Percentiles rank a stretch among this genome's conserved stretches.
Evolutionary conservation across 192 early-diverging fungal species (phyloP).

Genomic region (Coemansia sp.): DNA sequence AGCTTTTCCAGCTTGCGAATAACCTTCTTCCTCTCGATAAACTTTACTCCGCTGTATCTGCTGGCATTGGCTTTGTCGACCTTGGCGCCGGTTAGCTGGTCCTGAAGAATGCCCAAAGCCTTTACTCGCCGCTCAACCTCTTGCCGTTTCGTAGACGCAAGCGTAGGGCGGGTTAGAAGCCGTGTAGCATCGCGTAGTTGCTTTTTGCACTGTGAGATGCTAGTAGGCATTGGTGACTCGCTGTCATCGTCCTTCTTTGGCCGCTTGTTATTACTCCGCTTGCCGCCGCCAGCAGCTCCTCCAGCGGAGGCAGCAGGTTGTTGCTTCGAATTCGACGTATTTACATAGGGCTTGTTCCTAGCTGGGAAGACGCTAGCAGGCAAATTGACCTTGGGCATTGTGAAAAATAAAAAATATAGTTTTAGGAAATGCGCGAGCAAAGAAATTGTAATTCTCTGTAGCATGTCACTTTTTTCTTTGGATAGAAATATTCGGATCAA

Average conservation of each 20-base stretch:
- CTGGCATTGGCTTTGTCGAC: slow-evolving; percentile 33
- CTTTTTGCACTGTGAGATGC: slow-evolving; percentile 38
- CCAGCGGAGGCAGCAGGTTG: neutral
- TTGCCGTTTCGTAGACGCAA: slow-evolving; percentile 29
- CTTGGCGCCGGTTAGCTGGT: slow-evolving; percentile 23
- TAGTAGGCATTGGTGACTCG: slow-evolving; percentile 21
- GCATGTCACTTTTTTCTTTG: no score
- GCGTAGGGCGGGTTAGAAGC: slow-evolving; percentile 7
- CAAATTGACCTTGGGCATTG: slow-evolving; percentile 7
- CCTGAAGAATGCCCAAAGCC: slow-evolving; percentile 20
- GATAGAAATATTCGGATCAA: no score
- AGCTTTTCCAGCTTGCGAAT: slow-evolving; percentile 29
- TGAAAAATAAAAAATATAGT: neutral
- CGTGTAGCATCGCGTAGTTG: slow-evolving; percentile 35
- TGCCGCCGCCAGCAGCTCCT: neutral
- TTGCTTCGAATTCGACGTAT: neutral
- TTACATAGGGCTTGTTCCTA: slow-evolving; percentile 1
- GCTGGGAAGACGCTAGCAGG: neutral
- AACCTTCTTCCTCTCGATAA: slow-evolving; percentile 52
- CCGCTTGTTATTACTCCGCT: neutral
- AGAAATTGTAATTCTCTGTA: neutral
- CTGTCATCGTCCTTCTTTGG: slow-evolving; percentile 3
- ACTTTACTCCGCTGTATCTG: slow-evolving; percentile 42
- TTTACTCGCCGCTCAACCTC: slow-evolving; percentile 44
- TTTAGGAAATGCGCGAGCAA: neutral